These are phyloP conservation scores for Tulasnella calospora DNA, from an alignment of 768 basidiomycete genomes.

Conservation along the genomic window DNA sequence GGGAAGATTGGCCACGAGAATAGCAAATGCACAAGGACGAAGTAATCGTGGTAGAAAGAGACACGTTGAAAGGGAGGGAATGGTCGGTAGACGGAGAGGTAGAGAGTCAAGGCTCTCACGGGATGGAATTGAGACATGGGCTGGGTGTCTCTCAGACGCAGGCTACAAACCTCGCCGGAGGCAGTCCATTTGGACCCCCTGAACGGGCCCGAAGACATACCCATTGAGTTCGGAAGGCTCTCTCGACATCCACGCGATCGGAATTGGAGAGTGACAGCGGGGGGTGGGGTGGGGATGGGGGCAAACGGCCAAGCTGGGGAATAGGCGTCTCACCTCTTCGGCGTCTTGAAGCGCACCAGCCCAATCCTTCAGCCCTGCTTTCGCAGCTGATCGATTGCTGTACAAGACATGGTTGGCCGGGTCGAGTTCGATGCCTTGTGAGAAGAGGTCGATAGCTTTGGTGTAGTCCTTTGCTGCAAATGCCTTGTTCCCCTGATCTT, in stretches of 20 bases:
- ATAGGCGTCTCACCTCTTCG: slow-evolving; percentile 63
- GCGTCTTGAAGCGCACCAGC: slow-evolving; percentile 76
- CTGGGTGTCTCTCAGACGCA: neutral
- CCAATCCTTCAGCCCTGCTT: slow-evolving; percentile 80
- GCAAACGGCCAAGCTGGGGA: neutral
- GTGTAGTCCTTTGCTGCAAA: slow-evolving; percentile 91
- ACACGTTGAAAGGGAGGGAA: neutral
- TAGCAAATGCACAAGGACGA: neutral
- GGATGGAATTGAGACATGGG: slow-evolving; percentile 5
- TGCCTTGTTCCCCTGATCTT: slow-evolving; percentile 92
- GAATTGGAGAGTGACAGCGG: neutral
- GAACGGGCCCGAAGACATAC: neutral
- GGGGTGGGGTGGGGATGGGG: neutral
- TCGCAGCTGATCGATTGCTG: slow-evolving; percentile 89
- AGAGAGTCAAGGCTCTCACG: slow-evolving; percentile 6
- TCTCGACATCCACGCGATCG: neutral
- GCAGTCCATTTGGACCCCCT: neutral
- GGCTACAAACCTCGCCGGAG: neutral
- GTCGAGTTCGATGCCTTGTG: slow-evolving; percentile 78
- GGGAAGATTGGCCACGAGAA: neutral
- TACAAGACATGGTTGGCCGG: slow-evolving; percentile 80
- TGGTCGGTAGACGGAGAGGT: neutral
- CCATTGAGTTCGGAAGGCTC: neutral
- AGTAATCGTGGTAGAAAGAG: neutral
- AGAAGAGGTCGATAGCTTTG: slow-evolving; percentile 76